Base-by-base conservation (phyloP, 192 early-diverging fungal species). In the Jimgerdemannia lactiflua region DNA sequence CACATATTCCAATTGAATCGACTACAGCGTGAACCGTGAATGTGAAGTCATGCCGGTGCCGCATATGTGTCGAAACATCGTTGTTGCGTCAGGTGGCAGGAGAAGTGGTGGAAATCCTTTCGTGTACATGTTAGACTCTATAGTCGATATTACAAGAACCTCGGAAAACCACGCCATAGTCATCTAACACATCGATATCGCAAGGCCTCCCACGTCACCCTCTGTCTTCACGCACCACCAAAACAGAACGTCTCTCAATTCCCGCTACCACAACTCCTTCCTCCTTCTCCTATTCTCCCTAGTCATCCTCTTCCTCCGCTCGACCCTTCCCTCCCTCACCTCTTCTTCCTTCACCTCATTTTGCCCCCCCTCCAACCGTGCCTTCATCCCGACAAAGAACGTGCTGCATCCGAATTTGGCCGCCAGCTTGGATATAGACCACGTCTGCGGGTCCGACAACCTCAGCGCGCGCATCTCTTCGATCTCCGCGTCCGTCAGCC, bases 381-480 rank as follows among this genome's bases (percentile, higher is more conserved):
- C 81, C 72, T 72, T 64, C 14, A 81, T 78, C 43, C 74, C 70
- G 11, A 85, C 67, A 76, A 81, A 83, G n/a, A 81, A 66, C 39
- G 71, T 64, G 42, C 77, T 78, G 72, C 84, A 85, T n/a, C 71
- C 67, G 66, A 81, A 85, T 39, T 80, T 80, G 42, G 80, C 64
- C 44, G 81, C 82, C 14, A 85, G 71, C 63, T 71, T 72, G 39
- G 74, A 79, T 59, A 75, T 70, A 20, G 81, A 77, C 81, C 82
- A 85, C 65, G 70, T 73, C 8, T 17, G 42, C 14, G 84, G 84
- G 77, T 85, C 77, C 59, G 70, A 17, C 43, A 63, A 10, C 72
- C 84, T 70, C 40, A 85, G 75, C 44, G 71, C 66, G 42, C 73
- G 77, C 19, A 85, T 74, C 59, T 80, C 78, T 3, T 64, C 72